These are phyloP conservation scores for Lasiodiplodia citricola DNA, from an alignment of 2,329 filamentous ascomycete species.

Conservation along the genomic window DNA sequence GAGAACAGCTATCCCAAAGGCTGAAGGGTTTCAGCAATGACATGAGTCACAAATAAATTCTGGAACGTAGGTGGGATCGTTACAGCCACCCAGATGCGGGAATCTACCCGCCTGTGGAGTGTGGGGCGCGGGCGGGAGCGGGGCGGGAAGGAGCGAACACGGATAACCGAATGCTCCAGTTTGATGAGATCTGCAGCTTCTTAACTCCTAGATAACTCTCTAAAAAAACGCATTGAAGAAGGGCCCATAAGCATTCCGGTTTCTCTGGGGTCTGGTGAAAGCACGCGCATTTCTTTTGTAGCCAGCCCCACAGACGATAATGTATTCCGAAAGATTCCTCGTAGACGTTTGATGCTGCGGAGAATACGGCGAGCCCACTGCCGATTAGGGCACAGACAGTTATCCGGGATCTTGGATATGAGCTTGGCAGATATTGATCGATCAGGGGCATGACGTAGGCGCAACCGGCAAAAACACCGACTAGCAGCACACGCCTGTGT, in stretches of 20 bases:
- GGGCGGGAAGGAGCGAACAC: neutral
- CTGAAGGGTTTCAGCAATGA: neutral
- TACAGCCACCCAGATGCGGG: neutral
- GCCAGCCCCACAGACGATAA: slow-evolving; percentile 8
- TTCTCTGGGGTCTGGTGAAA: neutral
- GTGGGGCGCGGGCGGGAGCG: neutral
- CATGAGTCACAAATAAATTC: neutral
- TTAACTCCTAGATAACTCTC: neutral
- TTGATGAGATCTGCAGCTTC: neutral
- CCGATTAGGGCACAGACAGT: neutral
- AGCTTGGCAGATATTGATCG: slow-evolving; percentile 1
- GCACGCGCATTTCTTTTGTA: neutral
- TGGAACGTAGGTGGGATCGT: neutral
- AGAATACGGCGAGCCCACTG: neutral
- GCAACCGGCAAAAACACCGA: neutral
- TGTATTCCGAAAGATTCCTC: neutral
- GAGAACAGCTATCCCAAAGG: neutral
- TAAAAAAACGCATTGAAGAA: too few relatives aligned
- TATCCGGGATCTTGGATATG: neutral
- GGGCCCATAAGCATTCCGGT: neutral
- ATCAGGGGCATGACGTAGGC: neutral
- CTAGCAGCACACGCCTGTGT: neutral
- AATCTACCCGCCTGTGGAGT: neutral
- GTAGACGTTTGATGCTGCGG: neutral
- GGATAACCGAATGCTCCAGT: neutral